Conservation (phyloP, 176 grass and related monocot genomes). For the Carex cristatella region DNA sequence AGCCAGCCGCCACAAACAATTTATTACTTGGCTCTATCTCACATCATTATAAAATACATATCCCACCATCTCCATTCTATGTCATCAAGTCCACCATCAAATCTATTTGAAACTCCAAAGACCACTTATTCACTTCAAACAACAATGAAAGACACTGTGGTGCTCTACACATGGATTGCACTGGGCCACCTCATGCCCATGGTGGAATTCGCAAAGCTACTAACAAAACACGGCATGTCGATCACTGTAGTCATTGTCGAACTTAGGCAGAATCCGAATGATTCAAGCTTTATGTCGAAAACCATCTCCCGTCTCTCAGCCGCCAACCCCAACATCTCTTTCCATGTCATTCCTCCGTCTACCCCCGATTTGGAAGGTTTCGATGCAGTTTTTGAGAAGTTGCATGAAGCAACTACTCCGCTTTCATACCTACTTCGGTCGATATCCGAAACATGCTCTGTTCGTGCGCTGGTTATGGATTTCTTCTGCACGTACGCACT, state of each 20-base stretch:
- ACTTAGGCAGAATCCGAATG: conserved; percentile 14
- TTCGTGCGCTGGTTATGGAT: conserved; percentile 38
- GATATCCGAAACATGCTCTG: conserved; percentile 11
- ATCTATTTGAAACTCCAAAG: background rate
- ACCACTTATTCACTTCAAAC: background rate
- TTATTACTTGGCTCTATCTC: background rate
- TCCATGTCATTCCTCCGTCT: conserved; percentile 27
- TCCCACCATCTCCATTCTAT: background rate
- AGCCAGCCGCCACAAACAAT: background rate
- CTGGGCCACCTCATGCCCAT: conserved; percentile 56
- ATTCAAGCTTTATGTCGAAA: conserved; percentile 10
- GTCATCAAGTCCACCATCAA: background rate
- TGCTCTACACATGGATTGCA: conserved; percentile 47
- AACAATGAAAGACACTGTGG: conserved; percentile 31
- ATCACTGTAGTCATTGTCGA: conserved; percentile 31
- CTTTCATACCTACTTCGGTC: conserved; percentile 29
- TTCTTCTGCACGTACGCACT: conserved; percentile 34
- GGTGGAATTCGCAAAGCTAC: conserved; percentile 46
- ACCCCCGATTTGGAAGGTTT: background rate
- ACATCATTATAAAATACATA: background rate
- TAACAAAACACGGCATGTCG: conserved; percentile 31
- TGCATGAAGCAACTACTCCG: conserved; percentile 15
- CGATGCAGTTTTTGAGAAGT: background rate
- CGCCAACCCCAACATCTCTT: conserved; percentile 31
- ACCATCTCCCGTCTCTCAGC: conserved; percentile 26